A percentile compares a stretch with the other conserved stretches of the same genome.
phyloP scores from a whole-genome alignment of 2,329 filamentous ascomycete genomes.

The Davidsoniella virescens region DNA sequence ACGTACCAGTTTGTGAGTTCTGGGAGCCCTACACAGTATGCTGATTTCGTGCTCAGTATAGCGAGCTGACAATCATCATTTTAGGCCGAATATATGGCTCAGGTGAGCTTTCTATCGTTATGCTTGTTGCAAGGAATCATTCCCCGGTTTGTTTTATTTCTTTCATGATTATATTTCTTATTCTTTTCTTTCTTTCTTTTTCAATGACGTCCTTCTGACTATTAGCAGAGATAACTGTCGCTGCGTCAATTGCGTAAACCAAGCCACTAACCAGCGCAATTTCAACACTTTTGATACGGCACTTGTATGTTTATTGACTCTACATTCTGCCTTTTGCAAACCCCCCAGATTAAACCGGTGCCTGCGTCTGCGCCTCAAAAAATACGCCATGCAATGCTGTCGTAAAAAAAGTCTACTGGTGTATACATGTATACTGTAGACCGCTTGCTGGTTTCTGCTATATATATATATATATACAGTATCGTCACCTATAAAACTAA shows the following conservation, averaged over 20 bases:
- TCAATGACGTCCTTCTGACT: background rate
- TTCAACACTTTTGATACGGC: slow-evolving; percentile 23
- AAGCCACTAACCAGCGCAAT: slow-evolving; percentile 26
- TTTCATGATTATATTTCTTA: background rate
- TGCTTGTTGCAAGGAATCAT: background rate
- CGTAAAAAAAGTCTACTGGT: too few relatives aligned
- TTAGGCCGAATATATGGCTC: slow-evolving; percentile 12
- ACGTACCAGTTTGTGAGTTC: slow-evolving; percentile 6
- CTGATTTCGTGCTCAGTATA: background rate
- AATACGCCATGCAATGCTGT: background rate
- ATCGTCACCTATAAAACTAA: background rate
- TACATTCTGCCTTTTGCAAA: background rate
- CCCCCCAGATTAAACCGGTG: too few relatives aligned
- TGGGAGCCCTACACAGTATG: too few relatives aligned
- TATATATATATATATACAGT: too few relatives aligned
- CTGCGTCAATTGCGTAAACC: slow-evolving; percentile 26
- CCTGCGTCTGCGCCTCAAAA: background rate
- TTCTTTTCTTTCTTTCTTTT: background rate
- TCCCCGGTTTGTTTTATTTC: background rate
- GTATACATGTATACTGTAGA: background rate
- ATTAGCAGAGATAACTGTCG: slow-evolving; percentile 27
- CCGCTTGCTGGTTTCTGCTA: background rate
- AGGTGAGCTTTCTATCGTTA: background rate
- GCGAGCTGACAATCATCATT: background rate
- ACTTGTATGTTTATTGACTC: background rate